phyloP scores from a whole-genome alignment of 306 rosid species.

The Medicago lupulina region DNA sequence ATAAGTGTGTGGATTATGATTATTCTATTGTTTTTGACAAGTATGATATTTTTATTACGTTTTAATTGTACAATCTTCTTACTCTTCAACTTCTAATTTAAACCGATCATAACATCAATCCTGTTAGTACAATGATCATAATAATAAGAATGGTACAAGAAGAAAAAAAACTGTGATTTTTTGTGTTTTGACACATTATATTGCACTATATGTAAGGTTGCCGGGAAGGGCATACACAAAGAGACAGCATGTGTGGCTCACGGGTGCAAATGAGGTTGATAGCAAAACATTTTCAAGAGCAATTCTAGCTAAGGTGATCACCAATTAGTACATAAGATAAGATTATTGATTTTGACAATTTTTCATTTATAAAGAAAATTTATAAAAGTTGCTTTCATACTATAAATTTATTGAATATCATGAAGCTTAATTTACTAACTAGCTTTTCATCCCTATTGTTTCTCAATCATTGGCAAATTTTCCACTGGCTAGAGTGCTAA shows the following conservation, averaged over 20 bases:
- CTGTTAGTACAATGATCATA: too few species aligned
- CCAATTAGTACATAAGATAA: background rate
- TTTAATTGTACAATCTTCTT: too few species aligned
- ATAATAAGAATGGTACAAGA: too few species aligned
- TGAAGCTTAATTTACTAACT: conserved; percentile 37
- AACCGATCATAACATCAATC: too few species aligned
- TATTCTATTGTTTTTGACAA: too few species aligned
- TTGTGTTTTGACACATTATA: background rate
- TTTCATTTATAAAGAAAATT: background rate
- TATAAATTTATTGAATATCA: conserved; percentile 1
- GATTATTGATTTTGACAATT: background rate
- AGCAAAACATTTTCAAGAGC: conserved; percentile 89
- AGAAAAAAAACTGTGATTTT: background rate
- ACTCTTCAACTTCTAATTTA: too few species aligned
- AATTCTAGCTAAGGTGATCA: conserved; percentile 77
- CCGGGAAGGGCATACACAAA: conserved; percentile 89
- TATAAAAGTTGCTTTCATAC: background rate
- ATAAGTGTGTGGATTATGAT: too few species aligned
- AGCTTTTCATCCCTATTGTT: conserved; percentile 10
- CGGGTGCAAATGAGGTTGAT: conserved; percentile 86
- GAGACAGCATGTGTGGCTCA: conserved; percentile 87
- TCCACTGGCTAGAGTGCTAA: conserved; percentile 72
- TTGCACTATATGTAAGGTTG: conserved; percentile 50
- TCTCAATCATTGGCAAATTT: conserved; percentile 21
- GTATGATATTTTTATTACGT: too few species aligned